Evolutionary conservation across 1,284 basidiomycete genomes (phyloP), one percentile per base, ranked within the genome.

Genomic region (Ganoderma meredithae): DNA sequence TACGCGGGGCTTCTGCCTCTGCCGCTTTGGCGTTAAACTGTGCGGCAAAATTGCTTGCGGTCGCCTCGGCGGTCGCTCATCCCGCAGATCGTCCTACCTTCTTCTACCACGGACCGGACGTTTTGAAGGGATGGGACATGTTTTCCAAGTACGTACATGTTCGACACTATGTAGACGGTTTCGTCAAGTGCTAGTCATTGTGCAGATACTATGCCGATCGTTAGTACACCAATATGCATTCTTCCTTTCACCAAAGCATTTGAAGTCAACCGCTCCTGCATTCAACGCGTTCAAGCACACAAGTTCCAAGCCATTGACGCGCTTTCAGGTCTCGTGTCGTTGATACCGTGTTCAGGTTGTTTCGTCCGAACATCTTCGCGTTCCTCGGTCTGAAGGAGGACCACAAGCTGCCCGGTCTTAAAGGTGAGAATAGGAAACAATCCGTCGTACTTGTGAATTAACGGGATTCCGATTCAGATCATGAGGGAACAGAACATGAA

Each of bases 1-100:
- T 82, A 77, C 79, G 84, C 84, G 84, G 75, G 40, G 68, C 47
- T 58, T 27, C 9, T 74, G 73, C 31, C 74, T 66, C 70, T 79
- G 79, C 79, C 85, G 85, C 83, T 80, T 79, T 76, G 83, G 79
- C 84, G 89, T 89, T 90, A 91, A 90, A 91, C 89, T 78, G 83
- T 86, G 77, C 84, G 88, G 89, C 89, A 72, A 90, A 72, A 90
- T 59, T 36, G 62, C 33, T 76, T 68, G 63, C 60, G 67, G 62
- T 25, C 19, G 44, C 60, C 41, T 31, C 62, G 79, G 67, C 71
- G 69, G 63, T 70, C 63, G 72, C 76, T 68, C 71, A 71, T 71
- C 79, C 81, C 78, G 86, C 87, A 90, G 88, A 90, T 84, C 84
- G 79, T 78, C 84, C 83, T 80, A 81, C 66, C 69, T 64, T 76